Base-by-base conservation (phyloP, 441 rosid species). In the Eutrema salsugineum region DNA sequence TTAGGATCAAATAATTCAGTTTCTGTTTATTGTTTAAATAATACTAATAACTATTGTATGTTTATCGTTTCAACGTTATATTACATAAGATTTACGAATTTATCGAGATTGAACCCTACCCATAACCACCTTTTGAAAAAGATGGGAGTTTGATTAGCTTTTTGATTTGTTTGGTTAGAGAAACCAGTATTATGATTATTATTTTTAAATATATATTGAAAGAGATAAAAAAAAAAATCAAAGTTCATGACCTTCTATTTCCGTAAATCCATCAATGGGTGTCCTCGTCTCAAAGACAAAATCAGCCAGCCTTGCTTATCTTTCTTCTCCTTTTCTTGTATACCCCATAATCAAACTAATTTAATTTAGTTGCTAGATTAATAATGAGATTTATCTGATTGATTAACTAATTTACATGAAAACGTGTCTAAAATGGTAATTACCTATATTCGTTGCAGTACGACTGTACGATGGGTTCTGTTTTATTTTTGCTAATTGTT, bases 231-330 rank as follows among this genome's bases (percentile, higher is more conserved):
- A 63, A 54, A 68, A 42, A 63, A 54, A 62, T 6, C 75, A 70
- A 73, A 73, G 28, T 11, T 72, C 73, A 58, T 63, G 48, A 67
- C 76, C 68, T 72, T 59, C 67, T 67, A 68, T 28, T 62, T 73
- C 71, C 79, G 79, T 79, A 51, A 62, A 61, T 72, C 32, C 63
- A 66, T 63, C 62, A 55, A 39, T 63, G 56, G 56, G 33, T 51
- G 24, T 75, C 56, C 71, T 70, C 62, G 61, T 47, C 68, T n/a
- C 61, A 40, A 38, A 71, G 78, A 77, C 80, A 75, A 82, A 81
- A 54, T 33, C 58, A 62, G 77, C 80, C 77, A 76, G 55, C 56
- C 61, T 70, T 49, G 53, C 33, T 35, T 24, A 11, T 49, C 62
- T 69, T 72, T 24, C n/a, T 39, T 14, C 67, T 55, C 24, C 6